Conservation (phyloP, 805 yeast genomes). For the Nakazawaea anatomiae region DNA sequence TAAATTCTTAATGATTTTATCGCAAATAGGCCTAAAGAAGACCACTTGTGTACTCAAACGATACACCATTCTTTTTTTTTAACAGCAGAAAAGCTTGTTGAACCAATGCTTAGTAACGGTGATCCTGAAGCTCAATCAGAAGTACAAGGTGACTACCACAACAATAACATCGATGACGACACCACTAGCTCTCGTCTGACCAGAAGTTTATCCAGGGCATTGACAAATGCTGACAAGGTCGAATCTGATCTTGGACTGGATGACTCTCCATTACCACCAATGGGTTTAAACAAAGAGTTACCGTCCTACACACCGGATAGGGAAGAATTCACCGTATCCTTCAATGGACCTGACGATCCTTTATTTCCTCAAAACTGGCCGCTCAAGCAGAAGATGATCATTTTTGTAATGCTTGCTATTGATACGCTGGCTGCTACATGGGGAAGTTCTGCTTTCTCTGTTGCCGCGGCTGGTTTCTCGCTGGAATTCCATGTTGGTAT, state of each 20-base stretch:
- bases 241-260: slow-evolving; percentile 22
- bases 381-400: slow-evolving; percentile 33
- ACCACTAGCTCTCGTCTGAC: background rate
- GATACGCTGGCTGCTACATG: slow-evolving; percentile 50
- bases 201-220: slow-evolving; percentile 28
- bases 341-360: slow-evolving; percentile 78
- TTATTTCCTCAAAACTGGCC: slow-evolving; percentile 78
- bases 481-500: slow-evolving; percentile 51
- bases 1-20: too few relatives aligned
- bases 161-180: background rate
- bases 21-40: too few relatives aligned
- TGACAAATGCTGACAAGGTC: slow-evolving; percentile 31
- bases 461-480: slow-evolving; percentile 45
- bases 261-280: slow-evolving; percentile 39
- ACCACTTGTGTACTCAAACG: too few relatives aligned
- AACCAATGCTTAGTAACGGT: background rate
- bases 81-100: background rate
- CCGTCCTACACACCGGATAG: slow-evolving; percentile 57
- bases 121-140: background rate
- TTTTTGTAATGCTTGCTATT: slow-evolving; percentile 40
- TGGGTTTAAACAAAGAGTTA: slow-evolving; percentile 63
- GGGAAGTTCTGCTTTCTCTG: slow-evolving; percentile 82
- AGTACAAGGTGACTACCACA: background rate
- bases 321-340: slow-evolving; percentile 59
- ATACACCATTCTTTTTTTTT: too few relatives aligned